Percentiles rank a stretch among this genome's conserved stretches.
Conservation (phyloP, 1,284 basidiomycete species). For the Microbotryum saponariae region DNA sequence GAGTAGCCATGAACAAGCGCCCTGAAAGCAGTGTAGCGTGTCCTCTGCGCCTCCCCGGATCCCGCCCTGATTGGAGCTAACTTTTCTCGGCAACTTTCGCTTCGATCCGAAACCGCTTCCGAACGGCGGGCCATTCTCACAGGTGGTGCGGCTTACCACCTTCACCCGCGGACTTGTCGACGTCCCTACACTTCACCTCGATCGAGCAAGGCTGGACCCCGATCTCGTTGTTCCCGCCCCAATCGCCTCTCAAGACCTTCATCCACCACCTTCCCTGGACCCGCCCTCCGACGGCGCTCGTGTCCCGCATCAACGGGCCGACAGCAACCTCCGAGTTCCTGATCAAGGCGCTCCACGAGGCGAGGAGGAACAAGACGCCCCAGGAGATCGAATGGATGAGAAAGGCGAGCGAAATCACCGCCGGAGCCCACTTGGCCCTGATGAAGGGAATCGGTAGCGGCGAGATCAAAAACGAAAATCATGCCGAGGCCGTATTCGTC, state of each 20-base stretch:
- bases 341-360: slow-evolving; percentile 62
- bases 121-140: slow-evolving; percentile 50
- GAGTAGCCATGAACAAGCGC: background rate
- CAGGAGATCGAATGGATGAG: slow-evolving; percentile 55
- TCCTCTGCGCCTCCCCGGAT: too few species aligned
- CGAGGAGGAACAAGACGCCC: slow-evolving; percentile 66
- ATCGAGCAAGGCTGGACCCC: slow-evolving; percentile 56
- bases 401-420: slow-evolving; percentile 73
- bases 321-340: slow-evolving; percentile 51
- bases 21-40: too few species aligned
- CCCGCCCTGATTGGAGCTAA: too few species aligned
- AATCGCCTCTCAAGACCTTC: slow-evolving; percentile 36
- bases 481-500: slow-evolving; percentile 83
- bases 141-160: slow-evolving; percentile 38
- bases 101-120: slow-evolving; percentile 11
- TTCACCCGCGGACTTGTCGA: slow-evolving; percentile 53
- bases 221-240: slow-evolving; percentile 71
- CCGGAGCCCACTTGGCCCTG: slow-evolving; percentile 74
- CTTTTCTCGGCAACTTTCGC: background rate
- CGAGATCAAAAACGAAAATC: slow-evolving; percentile 79
- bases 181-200: slow-evolving; percentile 15
- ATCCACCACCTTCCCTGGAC: slow-evolving; percentile 35
- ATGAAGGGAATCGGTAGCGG: slow-evolving; percentile 59
- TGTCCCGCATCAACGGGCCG: slow-evolving; percentile 45
- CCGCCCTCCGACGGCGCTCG: slow-evolving; percentile 49